Conservation (phyloP, 192 early-diverging fungal species). For the Coemansia sp. region DNA sequence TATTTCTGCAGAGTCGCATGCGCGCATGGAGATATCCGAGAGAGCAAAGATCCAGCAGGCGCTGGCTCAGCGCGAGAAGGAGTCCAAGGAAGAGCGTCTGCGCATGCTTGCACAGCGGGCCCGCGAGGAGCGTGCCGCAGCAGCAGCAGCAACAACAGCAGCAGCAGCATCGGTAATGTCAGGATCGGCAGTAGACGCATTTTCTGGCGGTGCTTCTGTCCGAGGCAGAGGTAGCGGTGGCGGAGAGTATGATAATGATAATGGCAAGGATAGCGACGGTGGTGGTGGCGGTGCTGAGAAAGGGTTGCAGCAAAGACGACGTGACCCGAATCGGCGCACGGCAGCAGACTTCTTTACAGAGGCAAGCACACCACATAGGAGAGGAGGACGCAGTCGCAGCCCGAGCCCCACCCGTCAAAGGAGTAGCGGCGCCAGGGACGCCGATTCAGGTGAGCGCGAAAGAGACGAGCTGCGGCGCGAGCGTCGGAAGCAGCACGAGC, state of each 20-base stretch:
- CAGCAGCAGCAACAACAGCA: constrained; percentile 12
- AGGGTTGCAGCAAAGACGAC: constrained; percentile 12
- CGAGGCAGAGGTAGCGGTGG: too few relatives aligned
- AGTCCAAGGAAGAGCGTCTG: constrained; percentile 88
- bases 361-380: constrained; percentile 1
- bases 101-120: constrained; percentile 89
- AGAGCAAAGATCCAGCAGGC: constrained; percentile 89
- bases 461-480: constrained; percentile 88
- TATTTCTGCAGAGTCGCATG: constrained; percentile 87
- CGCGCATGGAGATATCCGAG: constrained; percentile 90
- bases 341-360: constrained; percentile 40
- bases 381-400: constrained; percentile 16
- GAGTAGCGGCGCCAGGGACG: neutral
- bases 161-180: neutral
- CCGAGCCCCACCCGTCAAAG: constrained; percentile 11
- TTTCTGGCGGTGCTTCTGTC: too few relatives aligned
- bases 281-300: neutral
- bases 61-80: constrained; percentile 91
- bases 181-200: neutral
- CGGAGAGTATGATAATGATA: too few relatives aligned
- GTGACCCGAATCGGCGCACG: constrained; percentile 12
- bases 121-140: constrained; percentile 77
- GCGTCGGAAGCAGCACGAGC: constrained; percentile 79
- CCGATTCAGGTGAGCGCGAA: constrained; percentile 59
- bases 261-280: too few relatives aligned